Conservation (phyloP, 2,329 filamentous ascomycete genomes). For the Didymella pinodella region DNA sequence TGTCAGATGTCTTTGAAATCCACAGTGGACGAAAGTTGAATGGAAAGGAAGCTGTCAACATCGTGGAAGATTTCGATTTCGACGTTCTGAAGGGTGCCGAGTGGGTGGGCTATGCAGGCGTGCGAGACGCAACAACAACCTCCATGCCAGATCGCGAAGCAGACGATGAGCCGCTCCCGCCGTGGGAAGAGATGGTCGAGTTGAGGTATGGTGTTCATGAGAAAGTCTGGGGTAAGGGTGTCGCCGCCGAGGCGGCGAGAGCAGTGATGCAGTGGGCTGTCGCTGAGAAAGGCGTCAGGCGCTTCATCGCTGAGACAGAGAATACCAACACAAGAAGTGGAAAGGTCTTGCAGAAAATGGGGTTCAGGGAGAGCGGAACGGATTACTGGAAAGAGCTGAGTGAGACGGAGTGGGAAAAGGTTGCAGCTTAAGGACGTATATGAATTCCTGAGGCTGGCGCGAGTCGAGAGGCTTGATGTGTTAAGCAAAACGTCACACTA, state of each 20-base stretch:
- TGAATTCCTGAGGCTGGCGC: not conserved
- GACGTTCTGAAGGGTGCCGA: not conserved
- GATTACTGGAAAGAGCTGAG: slow-evolving; percentile 28
- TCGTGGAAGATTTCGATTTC: not conserved
- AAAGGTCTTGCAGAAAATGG: slow-evolving; percentile 38
- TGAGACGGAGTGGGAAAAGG: slow-evolving; percentile 29
- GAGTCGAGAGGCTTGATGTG: not conserved
- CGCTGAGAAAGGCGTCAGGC: slow-evolving; percentile 19
- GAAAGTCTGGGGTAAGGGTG: slow-evolving; percentile 26
- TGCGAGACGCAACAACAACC: slow-evolving; percentile 28
- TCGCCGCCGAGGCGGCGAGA: slow-evolving; percentile 28
- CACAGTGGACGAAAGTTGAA: slow-evolving; percentile 3
- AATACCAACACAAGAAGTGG: slow-evolving; percentile 31
- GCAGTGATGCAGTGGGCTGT: slow-evolving; percentile 30
- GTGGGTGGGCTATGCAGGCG: slow-evolving; percentile 33
- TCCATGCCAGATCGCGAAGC: slow-evolving; percentile 22
- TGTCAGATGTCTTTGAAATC: not conserved
- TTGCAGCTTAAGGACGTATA: not conserved
- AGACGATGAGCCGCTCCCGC: slow-evolving; percentile 22
- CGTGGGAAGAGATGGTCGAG: slow-evolving; percentile 30
- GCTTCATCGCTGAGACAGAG: slow-evolving; percentile 37
- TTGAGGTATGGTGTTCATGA: slow-evolving; percentile 28
- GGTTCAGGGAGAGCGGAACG: slow-evolving; percentile 28
- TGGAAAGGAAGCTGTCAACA: not conserved
- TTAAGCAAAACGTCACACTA: not conserved